These are phyloP conservation scores for Tausonia pullulans DNA, from an alignment of 1,284 basidiomycete species.

Conservation along the genomic window DNA sequence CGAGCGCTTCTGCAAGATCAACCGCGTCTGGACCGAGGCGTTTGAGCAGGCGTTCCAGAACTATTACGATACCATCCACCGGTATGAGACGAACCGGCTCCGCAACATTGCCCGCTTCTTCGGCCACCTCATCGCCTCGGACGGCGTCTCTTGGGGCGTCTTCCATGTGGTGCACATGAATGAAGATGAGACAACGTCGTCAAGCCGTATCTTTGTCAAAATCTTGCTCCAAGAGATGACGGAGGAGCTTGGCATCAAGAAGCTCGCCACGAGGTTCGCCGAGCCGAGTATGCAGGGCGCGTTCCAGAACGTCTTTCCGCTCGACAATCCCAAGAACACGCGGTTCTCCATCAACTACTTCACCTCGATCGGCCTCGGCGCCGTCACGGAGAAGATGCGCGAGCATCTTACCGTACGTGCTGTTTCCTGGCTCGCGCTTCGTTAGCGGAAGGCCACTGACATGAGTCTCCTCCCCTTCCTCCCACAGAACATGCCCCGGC, in stretches of 20 bases:
- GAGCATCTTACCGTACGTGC: slow-evolving; percentile 73
- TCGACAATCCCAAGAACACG: slow-evolving; percentile 91
- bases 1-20: slow-evolving; percentile 91
- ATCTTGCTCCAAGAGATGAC: slow-evolving; percentile 91
- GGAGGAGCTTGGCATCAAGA: slow-evolving; percentile 82
- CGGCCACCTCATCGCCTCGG: slow-evolving; percentile 73
- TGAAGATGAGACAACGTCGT: slow-evolving; percentile 94
- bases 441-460: slow-evolving; percentile 1
- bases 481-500: slow-evolving; percentile 67
- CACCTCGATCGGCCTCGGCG: slow-evolving; percentile 83
- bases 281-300: slow-evolving; percentile 66
- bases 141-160: slow-evolving; percentile 80
- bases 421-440: neutral
- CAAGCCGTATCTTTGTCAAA: slow-evolving; percentile 94
- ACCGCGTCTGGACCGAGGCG: slow-evolving; percentile 81
- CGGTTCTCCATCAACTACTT: slow-evolving; percentile 98
- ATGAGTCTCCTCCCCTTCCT: neutral
- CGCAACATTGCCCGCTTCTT: slow-evolving; percentile 97
- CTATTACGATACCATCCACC: slow-evolving; percentile 94
- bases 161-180: slow-evolving; percentile 82
- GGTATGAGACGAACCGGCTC: slow-evolving; percentile 95
- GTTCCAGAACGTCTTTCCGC: slow-evolving; percentile 81
- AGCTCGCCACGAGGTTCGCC: slow-evolving; percentile 70
- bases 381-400: slow-evolving; percentile 89
- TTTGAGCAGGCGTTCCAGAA: slow-evolving; percentile 79